Base-by-base conservation (phyloP, 768 basidiomycete genomes). In the Mycena rosella region DNA sequence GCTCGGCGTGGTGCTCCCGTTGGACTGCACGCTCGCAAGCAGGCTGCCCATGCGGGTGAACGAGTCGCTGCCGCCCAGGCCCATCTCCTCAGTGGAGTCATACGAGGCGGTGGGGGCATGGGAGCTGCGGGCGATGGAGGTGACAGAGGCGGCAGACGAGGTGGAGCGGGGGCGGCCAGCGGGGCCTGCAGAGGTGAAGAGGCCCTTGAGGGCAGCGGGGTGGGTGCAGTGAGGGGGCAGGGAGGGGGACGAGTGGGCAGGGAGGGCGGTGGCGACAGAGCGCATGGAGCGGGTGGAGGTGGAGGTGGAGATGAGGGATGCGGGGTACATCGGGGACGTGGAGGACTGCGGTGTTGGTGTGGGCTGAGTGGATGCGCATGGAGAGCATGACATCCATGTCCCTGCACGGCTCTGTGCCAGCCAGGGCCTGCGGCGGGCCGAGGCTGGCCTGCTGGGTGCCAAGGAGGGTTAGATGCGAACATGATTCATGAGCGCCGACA, bases 361-460 rank as follows among this genome's bases (percentile, higher is more conserved):
- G 63, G 18, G 36, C 49, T 45, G 48, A 20, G 56, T 53, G 91
- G 34, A 88, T 83, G 53, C 89, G 89, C 84, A 94, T 92, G 32
- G 91, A 90, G 38, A 94, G 83, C 87, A 93, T 91, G 52, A 94
- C 93, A 74, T 94, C 93, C 82, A 94, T 87, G 74, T 94, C 93
- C 8, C 93, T 92, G 51, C 89, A 84, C 26, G 91, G 92, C 67
- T 93, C 93, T n/a, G n/a, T n/a, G 30, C 85, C 79, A 17, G 80
- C 81, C 26, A 83, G 80, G 78, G 45, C 79, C 79, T 0, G 83
- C 78, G n/a, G n/a, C n/a, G 82, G 78, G 36, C 87, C 86, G 15
- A 94, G 77, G 18, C 92, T 92, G 11, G 89, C 91, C 24, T 91
- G 89, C 29, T 91, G 79, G 42, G 91, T 88, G 71, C 92, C 93